Conservation (phyloP, 2,329 filamentous ascomycete species). For the Penicillium sp. region DNA sequence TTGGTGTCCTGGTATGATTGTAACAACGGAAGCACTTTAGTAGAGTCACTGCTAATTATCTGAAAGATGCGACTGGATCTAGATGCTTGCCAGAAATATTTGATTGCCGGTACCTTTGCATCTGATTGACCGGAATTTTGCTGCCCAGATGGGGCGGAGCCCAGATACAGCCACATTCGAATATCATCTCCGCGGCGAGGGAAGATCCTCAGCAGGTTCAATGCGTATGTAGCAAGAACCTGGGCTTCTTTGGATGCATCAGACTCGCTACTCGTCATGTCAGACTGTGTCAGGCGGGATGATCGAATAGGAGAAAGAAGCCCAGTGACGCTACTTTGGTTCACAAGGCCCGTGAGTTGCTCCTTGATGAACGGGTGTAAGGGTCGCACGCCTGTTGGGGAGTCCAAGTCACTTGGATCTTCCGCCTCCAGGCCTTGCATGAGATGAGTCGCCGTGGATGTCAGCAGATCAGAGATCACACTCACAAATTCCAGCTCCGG, state of each 20-base stretch:
- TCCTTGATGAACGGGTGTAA: constrained; percentile 59
- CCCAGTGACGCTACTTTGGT: constrained; percentile 71
- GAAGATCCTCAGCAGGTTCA: constrained; percentile 84
- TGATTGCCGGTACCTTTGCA: constrained; percentile 64
- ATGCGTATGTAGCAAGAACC: constrained; percentile 78
- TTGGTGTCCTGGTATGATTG: constrained; percentile 49
- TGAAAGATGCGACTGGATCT: constrained; percentile 59
- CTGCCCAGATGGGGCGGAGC: constrained; percentile 55
- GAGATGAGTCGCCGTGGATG: constrained; percentile 57
- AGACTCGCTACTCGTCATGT: constrained; percentile 25
- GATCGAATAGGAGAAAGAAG: constrained; percentile 52
- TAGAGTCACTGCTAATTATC: constrained; percentile 58
- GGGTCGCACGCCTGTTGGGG: constrained; percentile 29
- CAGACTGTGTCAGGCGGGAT: constrained; percentile 24
- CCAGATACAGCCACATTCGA: constrained; percentile 88
- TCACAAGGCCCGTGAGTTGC: constrained; percentile 70
- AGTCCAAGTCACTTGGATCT: constrained; percentile 29
- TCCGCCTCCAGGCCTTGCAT: constrained; percentile 51
- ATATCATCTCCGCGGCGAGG: constrained; percentile 81
- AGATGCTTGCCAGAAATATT: constrained; percentile 80
- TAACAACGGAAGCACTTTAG: constrained; percentile 59
- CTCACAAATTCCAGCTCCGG: constrained; percentile 57
- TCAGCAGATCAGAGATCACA: constrained; percentile 57
- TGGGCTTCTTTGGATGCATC: constrained; percentile 62
- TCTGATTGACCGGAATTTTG: constrained; percentile 31